Evolutionary conservation across 106 monocot species (phyloP), one percentile per base, ranked within the genome.

Genomic region (Dendrobium officinale): DNA sequence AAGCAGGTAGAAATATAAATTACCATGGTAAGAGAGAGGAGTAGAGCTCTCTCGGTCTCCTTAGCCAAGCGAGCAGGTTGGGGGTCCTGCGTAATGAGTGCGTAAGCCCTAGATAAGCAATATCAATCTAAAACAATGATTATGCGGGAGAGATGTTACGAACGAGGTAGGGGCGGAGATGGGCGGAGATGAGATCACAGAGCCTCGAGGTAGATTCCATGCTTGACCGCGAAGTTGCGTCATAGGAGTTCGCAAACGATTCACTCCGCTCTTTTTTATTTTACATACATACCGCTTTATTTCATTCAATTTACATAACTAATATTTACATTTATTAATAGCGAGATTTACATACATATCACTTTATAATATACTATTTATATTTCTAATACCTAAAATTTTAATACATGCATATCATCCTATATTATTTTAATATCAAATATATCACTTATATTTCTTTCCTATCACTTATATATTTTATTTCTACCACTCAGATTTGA

Each of bases 21-120:
- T 88, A 90, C 93, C 61, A 48, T 29, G 42, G 93, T 87, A 19
- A 93, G 90, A 55, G 88, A 80, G 37, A 93, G 82, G 42, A 93
- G 88, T 26, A 90, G 49, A 74, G 85, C 79, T 84, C 82, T 85
- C 86, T 93, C 88, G 6, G 58, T 78, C 77, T 85, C 93, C 43
- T 81, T 47, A 8, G 79, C 74, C 11, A 81, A 40, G 20, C 41
- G 70, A 85, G 27, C 67, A 22, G 77, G 58, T 4, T 44, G 51
- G 3, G 80, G 22, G 45, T 42, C 85, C 83, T 83, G 66, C 70
- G 37, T 11, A 43, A 43, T 26, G 4, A 75, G 27, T 24, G 45
- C 16, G 42, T 51, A 29, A 82, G 68, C 48, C 49, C 49, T 48
- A 24, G 26, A 49, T 76, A 76, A 49, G 51, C 17, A 6, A 11